Evolutionary conservation across 2,329 filamentous ascomycete species (phyloP).

Genomic region (Colletotrichum cuscutae): DNA sequence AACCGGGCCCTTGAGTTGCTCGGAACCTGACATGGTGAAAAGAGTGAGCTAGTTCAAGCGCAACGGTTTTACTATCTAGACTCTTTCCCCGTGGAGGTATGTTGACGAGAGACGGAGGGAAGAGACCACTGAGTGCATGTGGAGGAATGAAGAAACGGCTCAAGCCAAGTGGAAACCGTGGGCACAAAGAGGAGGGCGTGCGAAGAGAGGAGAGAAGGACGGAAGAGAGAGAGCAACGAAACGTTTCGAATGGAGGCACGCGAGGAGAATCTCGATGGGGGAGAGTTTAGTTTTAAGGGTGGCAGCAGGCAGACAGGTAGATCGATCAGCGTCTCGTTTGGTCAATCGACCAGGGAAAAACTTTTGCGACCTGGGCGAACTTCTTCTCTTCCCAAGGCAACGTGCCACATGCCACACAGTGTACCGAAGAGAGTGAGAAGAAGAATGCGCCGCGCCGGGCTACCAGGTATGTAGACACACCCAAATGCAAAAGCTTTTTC

Average conservation of each 20-base stretch:
- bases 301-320: not conserved
- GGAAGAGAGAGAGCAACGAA: not conserved
- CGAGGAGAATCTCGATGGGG: conserved; percentile 7
- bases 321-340: not conserved
- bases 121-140: conserved; percentile 22
- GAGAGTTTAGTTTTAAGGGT: conserved; percentile 26
- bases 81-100: conserved; percentile 7
- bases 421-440: not conserved
- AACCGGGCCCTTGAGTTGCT: conserved; percentile 26
- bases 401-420: conserved; percentile 16
- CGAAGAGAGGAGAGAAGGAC: not conserved
- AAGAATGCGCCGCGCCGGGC: not conserved
- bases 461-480: not conserved
- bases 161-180: conserved; percentile 6
- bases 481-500: not conserved
- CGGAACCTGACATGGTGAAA: conserved; percentile 7
- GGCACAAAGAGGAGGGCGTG: not conserved
- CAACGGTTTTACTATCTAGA: not conserved
- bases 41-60: not conserved
- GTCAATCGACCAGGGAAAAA: not conserved
- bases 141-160: not conserved
- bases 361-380: not conserved
- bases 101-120: not conserved
- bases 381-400: not conserved
- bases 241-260: not conserved